These are phyloP conservation scores for Rhododendron ferrugineum DNA, from an alignment of 148 eudicot genomes.

Conservation along the genomic window DNA sequence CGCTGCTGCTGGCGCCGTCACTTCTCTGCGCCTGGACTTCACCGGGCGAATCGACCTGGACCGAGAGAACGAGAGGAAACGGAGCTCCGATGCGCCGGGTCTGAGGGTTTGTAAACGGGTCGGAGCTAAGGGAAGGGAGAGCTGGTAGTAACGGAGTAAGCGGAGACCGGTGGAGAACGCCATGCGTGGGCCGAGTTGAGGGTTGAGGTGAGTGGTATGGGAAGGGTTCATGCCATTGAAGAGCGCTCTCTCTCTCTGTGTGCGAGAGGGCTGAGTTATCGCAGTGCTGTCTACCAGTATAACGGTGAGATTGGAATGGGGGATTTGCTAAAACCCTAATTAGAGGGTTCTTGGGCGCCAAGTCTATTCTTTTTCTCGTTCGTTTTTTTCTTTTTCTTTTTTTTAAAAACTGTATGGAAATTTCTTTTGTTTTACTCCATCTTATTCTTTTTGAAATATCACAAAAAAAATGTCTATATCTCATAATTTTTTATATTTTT, in stretches of 20 bases:
- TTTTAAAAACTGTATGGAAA: too few relatives aligned
- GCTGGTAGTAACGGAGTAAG: slow-evolving; percentile 32
- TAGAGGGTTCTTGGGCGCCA: slow-evolving; percentile 13
- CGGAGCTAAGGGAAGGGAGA: slow-evolving; percentile 3
- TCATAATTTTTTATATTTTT: too few relatives aligned
- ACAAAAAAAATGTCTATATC: too few relatives aligned
- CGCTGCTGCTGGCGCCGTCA: slow-evolving; percentile 8
- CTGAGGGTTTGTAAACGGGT: slow-evolving; percentile 17
- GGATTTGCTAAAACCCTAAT: slow-evolving; percentile 12
- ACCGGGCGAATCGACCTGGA: slow-evolving; percentile 22
- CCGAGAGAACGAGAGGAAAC: slow-evolving; percentile 35
- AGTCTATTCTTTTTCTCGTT: neutral
- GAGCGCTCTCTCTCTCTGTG: neutral
- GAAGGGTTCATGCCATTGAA: slow-evolving; percentile 25
- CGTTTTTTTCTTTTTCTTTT: neutral
- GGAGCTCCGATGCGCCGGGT: slow-evolving; percentile 25
- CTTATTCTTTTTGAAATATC: too few relatives aligned
- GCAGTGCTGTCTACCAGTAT: neutral
- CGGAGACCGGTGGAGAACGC: slow-evolving; percentile 40
- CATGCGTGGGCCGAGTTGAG: slow-evolving; percentile 22
- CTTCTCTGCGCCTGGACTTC: slow-evolving; percentile 25
- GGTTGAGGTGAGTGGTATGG: neutral
- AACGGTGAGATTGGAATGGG: neutral
- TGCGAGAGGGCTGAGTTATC: neutral
- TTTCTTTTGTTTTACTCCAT: too few relatives aligned